These are phyloP conservation scores for Terfezia boudieri DNA, from an alignment of 495 filamentous ascomycete genomes.

Conservation along the genomic window DNA sequence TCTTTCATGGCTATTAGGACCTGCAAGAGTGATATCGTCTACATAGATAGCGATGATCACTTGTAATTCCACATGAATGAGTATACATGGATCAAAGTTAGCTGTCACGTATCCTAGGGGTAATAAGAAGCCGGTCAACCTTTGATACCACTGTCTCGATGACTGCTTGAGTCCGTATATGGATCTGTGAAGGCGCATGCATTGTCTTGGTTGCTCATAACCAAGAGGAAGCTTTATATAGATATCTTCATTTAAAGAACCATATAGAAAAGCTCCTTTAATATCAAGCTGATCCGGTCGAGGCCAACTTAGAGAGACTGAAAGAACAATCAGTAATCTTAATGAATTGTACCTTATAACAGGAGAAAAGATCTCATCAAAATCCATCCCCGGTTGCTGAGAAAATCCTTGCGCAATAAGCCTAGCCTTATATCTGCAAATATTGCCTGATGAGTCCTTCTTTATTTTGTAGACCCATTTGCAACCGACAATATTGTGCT, in stretches of 20 bases:
- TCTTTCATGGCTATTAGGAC: not conserved
- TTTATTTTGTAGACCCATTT: slow-evolving; percentile 1
- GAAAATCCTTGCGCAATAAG: too few species aligned
- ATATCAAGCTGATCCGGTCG: too few species aligned
- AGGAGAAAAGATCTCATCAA: too few species aligned
- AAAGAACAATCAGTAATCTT: slow-evolving; percentile 3
- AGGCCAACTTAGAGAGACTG: not conserved
- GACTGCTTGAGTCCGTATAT: too few species aligned
- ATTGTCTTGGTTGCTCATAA: not conserved
- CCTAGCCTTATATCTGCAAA: too few species aligned
- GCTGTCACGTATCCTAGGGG: not conserved
- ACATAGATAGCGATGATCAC: not conserved
- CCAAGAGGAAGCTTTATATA: slow-evolving; percentile 9
- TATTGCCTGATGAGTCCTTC: too few species aligned
- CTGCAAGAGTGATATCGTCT: not conserved
- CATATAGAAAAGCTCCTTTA: too few species aligned
- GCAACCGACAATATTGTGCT: not conserved
- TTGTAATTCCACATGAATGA: not conserved
- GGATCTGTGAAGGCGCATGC: not conserved
- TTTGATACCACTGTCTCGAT: slow-evolving; percentile 2
- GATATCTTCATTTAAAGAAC: not conserved
- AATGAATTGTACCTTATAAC: not conserved
- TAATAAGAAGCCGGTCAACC: slow-evolving; percentile 1
- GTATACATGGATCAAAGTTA: slow-evolving; percentile 3
- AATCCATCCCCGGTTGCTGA: too few species aligned